These are phyloP conservation scores for Cladophialophora exuberans DNA, from an alignment of 2,329 filamentous ascomycete species.

Conservation along the genomic window DNA sequence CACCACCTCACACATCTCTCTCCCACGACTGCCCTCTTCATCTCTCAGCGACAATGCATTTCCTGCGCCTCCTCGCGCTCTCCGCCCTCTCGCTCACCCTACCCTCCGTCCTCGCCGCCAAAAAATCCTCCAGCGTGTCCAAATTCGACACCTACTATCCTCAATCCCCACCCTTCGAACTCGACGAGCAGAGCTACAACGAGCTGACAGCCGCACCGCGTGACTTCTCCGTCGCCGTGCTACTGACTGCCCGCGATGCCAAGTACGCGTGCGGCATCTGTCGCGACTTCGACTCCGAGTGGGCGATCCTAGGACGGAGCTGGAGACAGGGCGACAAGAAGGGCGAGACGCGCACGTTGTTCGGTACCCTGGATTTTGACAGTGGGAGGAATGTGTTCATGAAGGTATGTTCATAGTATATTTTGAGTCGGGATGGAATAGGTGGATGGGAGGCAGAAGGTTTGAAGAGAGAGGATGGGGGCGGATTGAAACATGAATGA, in stretches of 20 bases:
- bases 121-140: conserved; percentile 64
- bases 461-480: no score
- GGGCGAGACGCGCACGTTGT: conserved; percentile 72
- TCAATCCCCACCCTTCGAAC: conserved; percentile 72
- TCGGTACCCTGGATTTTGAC: conserved; percentile 83
- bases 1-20: background rate
- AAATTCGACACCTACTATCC: conserved; percentile 73
- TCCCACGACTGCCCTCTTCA: background rate
- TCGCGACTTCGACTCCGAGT: conserved; percentile 90
- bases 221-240: conserved; percentile 79
- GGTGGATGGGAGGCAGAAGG: no score
- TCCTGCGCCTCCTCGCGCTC: conserved; percentile 66
- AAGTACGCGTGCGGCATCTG: conserved; percentile 86
- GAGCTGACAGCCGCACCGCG: conserved; percentile 75
- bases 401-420: conserved; percentile 63
- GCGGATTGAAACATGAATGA: no score
- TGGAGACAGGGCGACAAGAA: conserved; percentile 85
- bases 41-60: conserved; percentile 63
- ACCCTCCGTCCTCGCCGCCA: conserved; percentile 60
- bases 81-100: conserved; percentile 64
- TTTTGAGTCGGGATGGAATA: no score
- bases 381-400: conserved; percentile 85
- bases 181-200: conserved; percentile 75
- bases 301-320: conserved; percentile 81
- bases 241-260: conserved; percentile 83